phyloP scores from a whole-genome alignment of 192 early-diverging fungal species.

The Radiomyces spectabilis region DNA sequence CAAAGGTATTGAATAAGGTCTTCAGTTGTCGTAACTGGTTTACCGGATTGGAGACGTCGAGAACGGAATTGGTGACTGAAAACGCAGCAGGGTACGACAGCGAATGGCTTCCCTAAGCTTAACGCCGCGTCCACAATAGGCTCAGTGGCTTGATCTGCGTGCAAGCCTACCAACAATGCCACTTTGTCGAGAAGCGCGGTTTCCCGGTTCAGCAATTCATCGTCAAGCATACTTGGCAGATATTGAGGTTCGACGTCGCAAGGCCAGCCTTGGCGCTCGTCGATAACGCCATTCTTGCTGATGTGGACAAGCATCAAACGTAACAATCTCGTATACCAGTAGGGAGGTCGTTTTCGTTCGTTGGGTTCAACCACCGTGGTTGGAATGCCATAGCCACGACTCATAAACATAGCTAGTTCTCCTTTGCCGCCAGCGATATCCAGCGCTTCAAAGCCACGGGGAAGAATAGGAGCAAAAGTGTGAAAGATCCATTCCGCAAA shows the following conservation, averaged over 20 bases:
- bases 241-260: constrained; percentile 9
- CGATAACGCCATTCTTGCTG: background rate
- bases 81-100: constrained; percentile 52
- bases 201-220: constrained; percentile 23
- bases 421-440: constrained; percentile 56
- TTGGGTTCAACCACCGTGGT: constrained; percentile 44
- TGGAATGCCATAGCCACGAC: constrained; percentile 31
- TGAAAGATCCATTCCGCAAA: constrained; percentile 48
- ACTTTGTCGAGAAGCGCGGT: constrained; percentile 16
- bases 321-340: constrained; percentile 24
- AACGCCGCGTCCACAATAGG: constrained; percentile 46
- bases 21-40: constrained; percentile 29
- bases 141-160: constrained; percentile 56
- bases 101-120: constrained; percentile 38
- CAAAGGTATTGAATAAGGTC: constrained; percentile 36
- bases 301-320: constrained; percentile 13
- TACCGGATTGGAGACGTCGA: constrained; percentile 26
- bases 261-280: background rate
- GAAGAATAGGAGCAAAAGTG: constrained; percentile 26
- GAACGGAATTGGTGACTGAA: constrained; percentile 45
- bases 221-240: constrained; percentile 23
- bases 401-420: constrained; percentile 37
- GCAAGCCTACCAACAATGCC: constrained; percentile 44
- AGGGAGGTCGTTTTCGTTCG: constrained; percentile 28
- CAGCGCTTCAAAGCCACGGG: constrained; percentile 32